phyloP scores from a whole-genome alignment of 495 filamentous ascomycete genomes.

The Ascodesmis nigricans region DNA sequence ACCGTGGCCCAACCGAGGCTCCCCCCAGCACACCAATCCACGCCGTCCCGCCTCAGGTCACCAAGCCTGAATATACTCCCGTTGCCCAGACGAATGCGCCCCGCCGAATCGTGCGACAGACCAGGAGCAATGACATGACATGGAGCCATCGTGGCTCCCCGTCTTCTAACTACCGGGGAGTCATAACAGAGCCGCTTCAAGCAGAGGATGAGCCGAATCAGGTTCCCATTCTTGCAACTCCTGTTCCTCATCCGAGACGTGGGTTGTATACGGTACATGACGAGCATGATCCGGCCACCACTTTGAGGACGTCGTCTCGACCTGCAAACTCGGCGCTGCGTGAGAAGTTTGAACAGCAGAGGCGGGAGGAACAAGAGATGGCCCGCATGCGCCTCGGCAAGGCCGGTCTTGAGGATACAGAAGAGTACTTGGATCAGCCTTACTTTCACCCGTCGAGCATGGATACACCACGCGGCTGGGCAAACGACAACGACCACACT shows the following conservation, averaged over 20 bases:
- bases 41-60: background rate
- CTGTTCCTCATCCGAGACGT: too few relatives aligned
- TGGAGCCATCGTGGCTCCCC: too few relatives aligned
- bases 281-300: background rate
- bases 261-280: background rate
- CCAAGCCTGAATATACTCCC: constrained; percentile 4
- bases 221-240: too few relatives aligned
- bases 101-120: background rate
- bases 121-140: constrained; percentile 1
- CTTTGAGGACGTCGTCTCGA: background rate
- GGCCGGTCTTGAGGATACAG: constrained; percentile 1
- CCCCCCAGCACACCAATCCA: background rate
- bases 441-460: too few relatives aligned
- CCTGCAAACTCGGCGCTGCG: background rate
- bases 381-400: constrained; percentile 1
- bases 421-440: constrained; percentile 6
- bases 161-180: too few relatives aligned
- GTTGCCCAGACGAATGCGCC: constrained; percentile 1
- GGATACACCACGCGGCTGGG: too few relatives aligned
- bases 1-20: constrained; percentile 1
- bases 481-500: constrained; percentile 10
- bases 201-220: too few relatives aligned
- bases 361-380: constrained; percentile 3
- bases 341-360: constrained; percentile 1
- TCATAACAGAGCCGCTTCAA: constrained; percentile 8